phyloP scores from a whole-genome alignment of 352 stramenopile genomes.

The Phytophthora capsici region DNA sequence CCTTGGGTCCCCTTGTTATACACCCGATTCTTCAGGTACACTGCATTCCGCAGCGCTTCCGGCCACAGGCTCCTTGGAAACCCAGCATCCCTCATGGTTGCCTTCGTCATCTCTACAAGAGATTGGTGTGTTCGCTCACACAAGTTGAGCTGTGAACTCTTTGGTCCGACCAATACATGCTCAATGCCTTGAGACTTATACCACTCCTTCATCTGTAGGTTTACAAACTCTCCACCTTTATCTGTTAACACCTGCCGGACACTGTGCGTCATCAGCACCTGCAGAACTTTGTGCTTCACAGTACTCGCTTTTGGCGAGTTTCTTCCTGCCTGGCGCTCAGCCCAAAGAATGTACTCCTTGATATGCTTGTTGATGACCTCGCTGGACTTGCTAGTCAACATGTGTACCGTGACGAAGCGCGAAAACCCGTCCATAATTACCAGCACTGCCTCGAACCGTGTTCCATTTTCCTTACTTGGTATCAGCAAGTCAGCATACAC shows the following conservation, averaged over 20 bases:
- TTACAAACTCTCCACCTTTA: slow-evolving; percentile 7
- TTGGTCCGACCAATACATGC: slow-evolving; percentile 11
- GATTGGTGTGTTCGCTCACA: slow-evolving; percentile 14
- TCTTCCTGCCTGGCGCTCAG: slow-evolving; percentile 1
- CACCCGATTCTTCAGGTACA: no score
- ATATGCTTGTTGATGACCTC: slow-evolving; percentile 2
- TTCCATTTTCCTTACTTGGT: slow-evolving; percentile 1
- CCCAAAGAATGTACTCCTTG: slow-evolving; percentile 7
- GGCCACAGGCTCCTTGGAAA: slow-evolving; percentile 10
- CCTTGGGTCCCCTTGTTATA: no score
- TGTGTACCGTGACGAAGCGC: neutral
- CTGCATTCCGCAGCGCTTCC: no score
- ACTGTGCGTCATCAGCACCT: neutral
- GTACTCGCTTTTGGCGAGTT: neutral
- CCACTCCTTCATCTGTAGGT: slow-evolving; percentile 1
- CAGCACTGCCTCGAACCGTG: neutral
- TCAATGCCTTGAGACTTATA: slow-evolving; percentile 11
- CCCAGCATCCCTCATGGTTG: neutral
- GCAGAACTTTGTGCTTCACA: no score
- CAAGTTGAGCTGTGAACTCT: slow-evolving; percentile 16
- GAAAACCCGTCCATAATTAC: slow-evolving; percentile 15
- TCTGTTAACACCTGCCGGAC: slow-evolving; percentile 2
- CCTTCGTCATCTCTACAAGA: slow-evolving; percentile 5
- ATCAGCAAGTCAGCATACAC: slow-evolving; percentile 14
- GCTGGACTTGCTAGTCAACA: slow-evolving; percentile 15